phyloP scores from a whole-genome alignment of 208 protist genomes.

The Spongospora subterranea region DNA sequence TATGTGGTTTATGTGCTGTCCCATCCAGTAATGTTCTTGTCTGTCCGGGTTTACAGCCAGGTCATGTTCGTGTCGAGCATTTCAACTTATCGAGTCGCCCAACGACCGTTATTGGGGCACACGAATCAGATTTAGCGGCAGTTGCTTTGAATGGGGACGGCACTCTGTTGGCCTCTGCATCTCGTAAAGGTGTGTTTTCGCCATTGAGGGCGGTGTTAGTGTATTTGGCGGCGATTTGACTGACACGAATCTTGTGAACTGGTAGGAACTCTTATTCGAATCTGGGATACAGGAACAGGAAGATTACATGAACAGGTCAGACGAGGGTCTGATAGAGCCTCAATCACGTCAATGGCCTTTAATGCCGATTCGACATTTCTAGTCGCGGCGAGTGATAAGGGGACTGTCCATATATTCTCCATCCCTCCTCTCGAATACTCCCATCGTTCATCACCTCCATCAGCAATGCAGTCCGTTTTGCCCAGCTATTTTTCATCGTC shows the following conservation, averaged over 20 bases:
- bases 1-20: slow-evolving; percentile 78
- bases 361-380: slow-evolving; percentile 63
- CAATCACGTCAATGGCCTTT: slow-evolving; percentile 69
- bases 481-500: background rate
- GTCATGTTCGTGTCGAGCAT: slow-evolving; percentile 76
- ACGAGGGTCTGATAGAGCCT: slow-evolving; percentile 76
- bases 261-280: slow-evolving; percentile 84
- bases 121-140: slow-evolving; percentile 78
- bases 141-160: slow-evolving; percentile 85
- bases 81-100: slow-evolving; percentile 71
- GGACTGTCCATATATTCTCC: slow-evolving; percentile 73
- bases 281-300: slow-evolving; percentile 83
- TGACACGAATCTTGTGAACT: no score
- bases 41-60: slow-evolving; percentile 78
- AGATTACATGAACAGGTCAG: slow-evolving; percentile 80
- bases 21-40: slow-evolving; percentile 75
- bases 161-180: slow-evolving; percentile 81
- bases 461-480: background rate
- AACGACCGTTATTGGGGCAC: slow-evolving; percentile 75
- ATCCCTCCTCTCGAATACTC: background rate
- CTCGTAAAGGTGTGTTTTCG: slow-evolving; percentile 75
- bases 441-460: background rate
- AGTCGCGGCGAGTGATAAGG: slow-evolving; percentile 65
- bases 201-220: slow-evolving; percentile 36
- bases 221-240: background rate